These are phyloP conservation scores for Ophiostoma tasmaniense DNA, from an alignment of 2,329 filamentous ascomycete genomes.

Conservation along the genomic window DNA sequence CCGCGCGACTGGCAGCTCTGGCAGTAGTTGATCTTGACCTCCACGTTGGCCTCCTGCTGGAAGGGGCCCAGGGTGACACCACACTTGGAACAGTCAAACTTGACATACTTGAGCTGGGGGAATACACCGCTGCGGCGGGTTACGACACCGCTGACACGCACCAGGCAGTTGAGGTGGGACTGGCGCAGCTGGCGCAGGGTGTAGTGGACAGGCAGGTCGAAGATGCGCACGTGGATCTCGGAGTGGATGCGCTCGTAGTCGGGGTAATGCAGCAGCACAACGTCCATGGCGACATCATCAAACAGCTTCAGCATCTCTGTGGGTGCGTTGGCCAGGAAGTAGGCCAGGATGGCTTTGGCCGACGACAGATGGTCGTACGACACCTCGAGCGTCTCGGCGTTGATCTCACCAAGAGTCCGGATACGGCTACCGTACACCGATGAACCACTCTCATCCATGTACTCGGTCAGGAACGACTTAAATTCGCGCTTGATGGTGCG, in stretches of 20 bases:
- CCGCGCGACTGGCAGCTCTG: slow-evolving; percentile 93
- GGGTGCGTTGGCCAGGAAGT: slow-evolving; percentile 91
- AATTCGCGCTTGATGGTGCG: slow-evolving; percentile 93
- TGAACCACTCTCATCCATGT: slow-evolving; percentile 77
- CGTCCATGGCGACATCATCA: slow-evolving; percentile 93
- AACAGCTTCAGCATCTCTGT: slow-evolving; percentile 94
- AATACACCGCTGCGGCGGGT: slow-evolving; percentile 92
- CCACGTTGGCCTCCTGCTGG: slow-evolving; percentile 92
- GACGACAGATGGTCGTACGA: slow-evolving; percentile 88
- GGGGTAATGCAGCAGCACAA: slow-evolving; percentile 89
- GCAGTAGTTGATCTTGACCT: slow-evolving; percentile 94
- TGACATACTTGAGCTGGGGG: slow-evolving; percentile 95
- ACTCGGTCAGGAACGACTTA: slow-evolving; percentile 93
- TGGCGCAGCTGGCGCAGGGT: slow-evolving; percentile 92
- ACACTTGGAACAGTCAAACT: slow-evolving; percentile 94
- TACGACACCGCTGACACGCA: slow-evolving; percentile 90
- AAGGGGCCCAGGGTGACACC: slow-evolving; percentile 87
- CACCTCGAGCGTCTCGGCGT: slow-evolving; percentile 91
- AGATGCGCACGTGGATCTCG: slow-evolving; percentile 95
- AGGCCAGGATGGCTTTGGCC: slow-evolving; percentile 87
- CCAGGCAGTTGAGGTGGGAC: slow-evolving; percentile 89
- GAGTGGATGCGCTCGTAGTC: slow-evolving; percentile 97
- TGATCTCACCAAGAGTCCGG: slow-evolving; percentile 90
- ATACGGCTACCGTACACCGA: slow-evolving; percentile 96
- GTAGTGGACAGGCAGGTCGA: slow-evolving; percentile 87